A percentile compares a stretch with the other conserved stretches of the same genome.
These are phyloP conservation scores for Tephrocybe sp. DNA, from an alignment of 768 basidiomycete species.

Conservation along the genomic window DNA sequence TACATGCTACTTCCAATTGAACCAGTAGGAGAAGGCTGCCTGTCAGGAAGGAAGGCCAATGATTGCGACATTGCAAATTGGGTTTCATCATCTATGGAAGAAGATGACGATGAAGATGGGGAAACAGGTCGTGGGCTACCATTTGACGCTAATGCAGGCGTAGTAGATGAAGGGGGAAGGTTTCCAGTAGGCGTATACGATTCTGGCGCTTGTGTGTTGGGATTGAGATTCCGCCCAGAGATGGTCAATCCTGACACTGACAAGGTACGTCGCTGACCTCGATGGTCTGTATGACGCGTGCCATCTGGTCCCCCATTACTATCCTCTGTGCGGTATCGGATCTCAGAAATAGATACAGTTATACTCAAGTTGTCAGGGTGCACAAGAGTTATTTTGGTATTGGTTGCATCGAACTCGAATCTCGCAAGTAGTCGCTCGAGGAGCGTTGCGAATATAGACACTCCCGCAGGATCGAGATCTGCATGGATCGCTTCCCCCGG, in stretches of 20 bases:
- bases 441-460: conserved; percentile 77
- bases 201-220: conserved; percentile 14
- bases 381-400: conserved; percentile 68
- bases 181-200: conserved; percentile 19
- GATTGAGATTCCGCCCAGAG: conserved; percentile 43
- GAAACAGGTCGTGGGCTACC: conserved; percentile 33
- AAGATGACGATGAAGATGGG: conserved; percentile 39
- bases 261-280: conserved; percentile 45
- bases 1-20: conserved; percentile 72
- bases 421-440: conserved; percentile 76
- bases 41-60: conserved; percentile 55
- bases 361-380: conserved; percentile 62
- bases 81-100: conserved; percentile 64
- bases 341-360: conserved; percentile 53
- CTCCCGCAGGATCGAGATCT: conserved; percentile 66
- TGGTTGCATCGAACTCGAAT: conserved; percentile 72
- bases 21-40: conserved; percentile 38
- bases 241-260: conserved; percentile 56
- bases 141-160: not conserved
- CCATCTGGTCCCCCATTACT: conserved; percentile 4
- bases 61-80: conserved; percentile 76
- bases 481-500: conserved; percentile 38
- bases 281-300: conserved; percentile 3
- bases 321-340: conserved; percentile 54
- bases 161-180: conserved; percentile 18